Evolutionary conservation across 768 basidiomycete genomes (phyloP), one percentile per base, ranked within the genome.

Genomic region (Podaxis sp.): DNA sequence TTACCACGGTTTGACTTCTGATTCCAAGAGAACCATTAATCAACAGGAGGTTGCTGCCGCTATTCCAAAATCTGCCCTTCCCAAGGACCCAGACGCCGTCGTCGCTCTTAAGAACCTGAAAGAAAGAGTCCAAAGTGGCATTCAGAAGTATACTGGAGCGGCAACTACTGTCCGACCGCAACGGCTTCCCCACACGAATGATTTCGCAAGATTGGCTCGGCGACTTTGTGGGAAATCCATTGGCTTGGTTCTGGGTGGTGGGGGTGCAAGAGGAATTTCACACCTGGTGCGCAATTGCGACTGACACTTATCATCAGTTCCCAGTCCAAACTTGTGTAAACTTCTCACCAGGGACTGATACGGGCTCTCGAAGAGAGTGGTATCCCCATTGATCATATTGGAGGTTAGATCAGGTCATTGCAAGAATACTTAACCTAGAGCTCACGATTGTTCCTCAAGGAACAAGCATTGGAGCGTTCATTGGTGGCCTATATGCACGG

Each of bases 321-420:
- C 28, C 53, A 55, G 42, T 51, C 2, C 32, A 32, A 32, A 32
- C 7, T 2, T 7, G 32, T 9, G 61, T 64, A 57, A 61, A 62
- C 59, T 55, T 4, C 27, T n/a, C 44, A 54, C 13, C 64, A 94
- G 92, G 97, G 97, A n/a, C 83, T 95, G 62, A 83, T 99, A 58
- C 88, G 90, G 47, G 96, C 95, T 2, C 70, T 98, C 63, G 92
- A 95, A 67, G 97, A 99, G 69, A 87, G 84, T 56, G 88, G 90
- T 3, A 90, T 98, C 56, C 97, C 97, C 0, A 89, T 99, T 54
- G 97, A 99, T 67, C 90, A 95, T 65, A 87, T 98, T 63, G 93
- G 88, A 61, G 94, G 93, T 82, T 59, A 62, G 75, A 23, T 44
- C 35, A 25, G 44, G 51, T 51, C 51, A 70, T 42, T 37, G 21